These are phyloP conservation scores for Candida multigemmis DNA, from an alignment of 805 yeast species.

Conservation along the genomic window DNA sequence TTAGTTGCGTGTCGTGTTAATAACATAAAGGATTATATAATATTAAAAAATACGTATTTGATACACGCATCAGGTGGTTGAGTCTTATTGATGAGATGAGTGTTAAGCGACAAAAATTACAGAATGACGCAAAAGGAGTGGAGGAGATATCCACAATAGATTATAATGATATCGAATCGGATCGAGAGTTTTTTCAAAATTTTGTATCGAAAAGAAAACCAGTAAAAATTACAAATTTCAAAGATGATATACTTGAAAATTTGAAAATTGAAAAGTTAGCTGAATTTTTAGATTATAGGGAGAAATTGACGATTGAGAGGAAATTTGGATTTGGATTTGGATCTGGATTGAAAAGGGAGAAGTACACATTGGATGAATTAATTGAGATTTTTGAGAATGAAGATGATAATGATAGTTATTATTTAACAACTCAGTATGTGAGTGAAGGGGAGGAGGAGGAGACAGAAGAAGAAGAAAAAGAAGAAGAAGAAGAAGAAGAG, in stretches of 20 bases:
- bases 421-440: constrained; percentile 66
- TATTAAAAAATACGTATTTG: too few relatives aligned
- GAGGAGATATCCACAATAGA: constrained; percentile 1
- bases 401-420: constrained; percentile 31
- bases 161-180: not conserved
- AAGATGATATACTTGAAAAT: constrained; percentile 14
- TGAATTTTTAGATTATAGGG: constrained; percentile 25
- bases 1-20: too few relatives aligned
- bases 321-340: constrained; percentile 57
- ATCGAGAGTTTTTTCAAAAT: constrained; percentile 21
- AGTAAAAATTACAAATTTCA: constrained; percentile 20
- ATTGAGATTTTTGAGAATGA: constrained; percentile 31
- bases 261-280: constrained; percentile 28
- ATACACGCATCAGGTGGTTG: too few relatives aligned
- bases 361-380: constrained; percentile 43
- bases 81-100: too few relatives aligned
- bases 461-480: constrained; percentile 6
- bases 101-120: too few relatives aligned
- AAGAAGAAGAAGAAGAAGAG: constrained; percentile 6
- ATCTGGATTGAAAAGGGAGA: constrained; percentile 45
- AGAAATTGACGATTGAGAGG: constrained; percentile 46
- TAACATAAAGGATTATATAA: too few relatives aligned
- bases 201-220: constrained; percentile 41
- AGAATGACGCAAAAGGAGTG: not conserved
- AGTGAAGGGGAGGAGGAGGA: constrained; percentile 29